A percentile compares a stretch with the other conserved stretches of the same genome.
These are phyloP conservation scores for Dianthus caryophyllus DNA, from an alignment of 148 eudicot species.

Conservation along the genomic window DNA sequence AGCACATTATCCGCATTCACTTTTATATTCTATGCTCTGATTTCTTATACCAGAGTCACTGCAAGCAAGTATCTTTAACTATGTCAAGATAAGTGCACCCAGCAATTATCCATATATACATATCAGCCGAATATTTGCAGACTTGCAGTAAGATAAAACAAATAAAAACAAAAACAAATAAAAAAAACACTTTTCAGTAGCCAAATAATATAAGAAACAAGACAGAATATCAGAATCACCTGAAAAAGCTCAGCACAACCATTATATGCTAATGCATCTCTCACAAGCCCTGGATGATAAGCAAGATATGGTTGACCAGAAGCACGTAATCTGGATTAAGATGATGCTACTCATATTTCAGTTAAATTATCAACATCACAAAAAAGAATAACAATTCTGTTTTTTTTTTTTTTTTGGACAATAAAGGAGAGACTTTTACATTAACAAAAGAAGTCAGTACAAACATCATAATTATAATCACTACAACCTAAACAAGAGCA, in stretches of 20 bases:
- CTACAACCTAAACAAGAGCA: no score
- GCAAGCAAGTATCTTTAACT: no score
- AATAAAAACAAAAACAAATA: not conserved
- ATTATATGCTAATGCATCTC: slow-evolving; percentile 84
- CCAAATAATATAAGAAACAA: not conserved
- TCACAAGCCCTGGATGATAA: slow-evolving; percentile 84
- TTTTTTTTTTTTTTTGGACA: no score
- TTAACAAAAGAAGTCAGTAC: not conserved
- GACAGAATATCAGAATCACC: slow-evolving; percentile 33
- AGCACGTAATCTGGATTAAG: slow-evolving; percentile 58
- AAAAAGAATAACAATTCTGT: no score
- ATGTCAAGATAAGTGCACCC: not conserved
- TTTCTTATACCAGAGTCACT: no score
- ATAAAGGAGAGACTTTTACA: no score
- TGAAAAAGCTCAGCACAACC: slow-evolving; percentile 99
- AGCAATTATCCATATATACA: not conserved
- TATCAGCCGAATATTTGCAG: not conserved
- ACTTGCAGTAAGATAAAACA: not conserved
- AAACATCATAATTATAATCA: no score
- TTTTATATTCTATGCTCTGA: no score
- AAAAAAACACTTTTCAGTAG: not conserved
- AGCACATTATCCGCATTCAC: no score
- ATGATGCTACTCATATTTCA: slow-evolving; percentile 6
- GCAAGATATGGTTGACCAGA: slow-evolving; percentile 90
- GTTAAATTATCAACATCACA: not conserved